Evolutionary conservation across 805 yeast species (phyloP).

Genomic region (Candida succiphila): DNA sequence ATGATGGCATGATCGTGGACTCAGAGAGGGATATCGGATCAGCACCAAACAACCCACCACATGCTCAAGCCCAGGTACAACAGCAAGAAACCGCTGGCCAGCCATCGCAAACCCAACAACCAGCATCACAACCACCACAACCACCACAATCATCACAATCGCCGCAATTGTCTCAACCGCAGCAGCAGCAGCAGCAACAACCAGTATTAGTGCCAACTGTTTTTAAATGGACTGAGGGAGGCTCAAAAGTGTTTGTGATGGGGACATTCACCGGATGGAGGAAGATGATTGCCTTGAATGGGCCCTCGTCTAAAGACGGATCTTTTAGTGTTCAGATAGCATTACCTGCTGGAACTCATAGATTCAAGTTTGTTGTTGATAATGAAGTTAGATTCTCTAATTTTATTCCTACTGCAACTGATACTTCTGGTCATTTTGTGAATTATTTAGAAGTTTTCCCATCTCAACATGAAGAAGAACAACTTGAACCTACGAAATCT

Average conservation of each 20-base stretch:
- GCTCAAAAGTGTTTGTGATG: slow-evolving; percentile 87
- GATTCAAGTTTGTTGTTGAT: slow-evolving; percentile 89
- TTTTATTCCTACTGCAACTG: slow-evolving; percentile 91
- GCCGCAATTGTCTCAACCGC: slow-evolving; percentile 4
- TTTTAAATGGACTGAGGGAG: slow-evolving; percentile 94
- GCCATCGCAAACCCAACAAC: slow-evolving; percentile 5
- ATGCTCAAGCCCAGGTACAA: slow-evolving; percentile 8
- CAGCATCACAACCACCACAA: background rate
- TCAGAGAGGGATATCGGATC: slow-evolving; percentile 16
- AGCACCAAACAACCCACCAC: slow-evolving; percentile 7
- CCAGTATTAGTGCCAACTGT: slow-evolving; percentile 39
- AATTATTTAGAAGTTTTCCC: slow-evolving; percentile 71
- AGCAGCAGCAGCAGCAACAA: slow-evolving; percentile 11
- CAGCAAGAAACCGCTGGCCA: too few relatives aligned
- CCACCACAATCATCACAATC: slow-evolving; percentile 2
- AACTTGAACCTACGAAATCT: slow-evolving; percentile 12
- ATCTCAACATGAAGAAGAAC: slow-evolving; percentile 18
- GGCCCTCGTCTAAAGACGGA: slow-evolving; percentile 37
- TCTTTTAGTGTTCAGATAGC: slow-evolving; percentile 62
- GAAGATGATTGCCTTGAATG: slow-evolving; percentile 83
- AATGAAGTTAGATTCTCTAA: slow-evolving; percentile 86
- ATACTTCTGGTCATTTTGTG: slow-evolving; percentile 92
- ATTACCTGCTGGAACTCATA: slow-evolving; percentile 83
- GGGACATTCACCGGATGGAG: slow-evolving; percentile 99
- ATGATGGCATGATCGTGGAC: slow-evolving; percentile 19